Conservation (phyloP, 257 asterid genomes). For the Sherardia arvensis region DNA sequence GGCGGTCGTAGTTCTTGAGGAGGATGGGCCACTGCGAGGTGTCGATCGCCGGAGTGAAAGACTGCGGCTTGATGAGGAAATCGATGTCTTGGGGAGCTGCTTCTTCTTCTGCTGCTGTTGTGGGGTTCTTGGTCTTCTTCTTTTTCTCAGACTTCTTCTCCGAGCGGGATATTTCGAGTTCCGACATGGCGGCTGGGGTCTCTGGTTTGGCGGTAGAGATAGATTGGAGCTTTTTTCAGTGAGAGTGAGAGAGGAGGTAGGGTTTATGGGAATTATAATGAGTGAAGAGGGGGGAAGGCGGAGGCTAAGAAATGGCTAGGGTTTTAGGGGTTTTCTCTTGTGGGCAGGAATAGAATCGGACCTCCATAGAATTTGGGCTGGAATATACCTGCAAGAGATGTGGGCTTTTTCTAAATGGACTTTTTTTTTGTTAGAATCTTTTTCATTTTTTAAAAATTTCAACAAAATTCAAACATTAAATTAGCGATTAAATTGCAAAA, state of each 20-base stretch:
- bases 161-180: constrained; percentile 45
- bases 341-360: too few relatives aligned
- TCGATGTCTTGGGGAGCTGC: constrained; percentile 24
- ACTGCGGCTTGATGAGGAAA: constrained; percentile 71
- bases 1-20: constrained; percentile 71
- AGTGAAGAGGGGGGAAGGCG: not conserved
- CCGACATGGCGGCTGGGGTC: constrained; percentile 62
- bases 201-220: not conserved
- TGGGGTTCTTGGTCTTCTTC: constrained; percentile 37
- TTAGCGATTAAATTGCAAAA: too few relatives aligned
- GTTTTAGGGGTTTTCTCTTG: not conserved
- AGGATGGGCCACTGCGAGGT: constrained; percentile 94
- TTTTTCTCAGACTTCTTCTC: constrained; percentile 85
- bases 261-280: not conserved
- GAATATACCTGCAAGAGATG: not conserved
- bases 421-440: not conserved
- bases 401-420: not conserved
- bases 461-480: too few relatives aligned
- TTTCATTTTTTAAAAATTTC: too few relatives aligned
- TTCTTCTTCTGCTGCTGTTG: constrained; percentile 5
- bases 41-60: constrained; percentile 64
- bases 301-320: constrained; percentile 2
- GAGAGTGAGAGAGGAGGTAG: not conserved
- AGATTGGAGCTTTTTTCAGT: not conserved
- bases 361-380: too few relatives aligned